Base-by-base conservation (phyloP, 768 basidiomycete species). In the Amanita rimosa region DNA sequence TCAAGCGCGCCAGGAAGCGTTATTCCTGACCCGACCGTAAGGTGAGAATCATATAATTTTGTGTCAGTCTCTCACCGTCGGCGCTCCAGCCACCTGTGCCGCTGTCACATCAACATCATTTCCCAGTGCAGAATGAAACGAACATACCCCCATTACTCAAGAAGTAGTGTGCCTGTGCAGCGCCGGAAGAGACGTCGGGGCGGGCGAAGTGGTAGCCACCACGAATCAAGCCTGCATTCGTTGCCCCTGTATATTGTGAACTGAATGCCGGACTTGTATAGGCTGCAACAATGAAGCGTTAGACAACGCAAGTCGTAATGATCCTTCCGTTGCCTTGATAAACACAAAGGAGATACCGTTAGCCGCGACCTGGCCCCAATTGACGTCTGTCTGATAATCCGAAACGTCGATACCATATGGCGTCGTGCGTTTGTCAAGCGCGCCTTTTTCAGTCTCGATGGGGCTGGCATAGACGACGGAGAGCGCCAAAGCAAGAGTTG, bases 281-380 rank as follows among this genome's bases (percentile, higher is more conserved):
- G 1, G 60, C 65, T 69, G 39, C 13, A 11, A 22, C 17, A 16
- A 29, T 13, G 16, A 35, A 2, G 4, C 13, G 42, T 37, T 16
- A 26, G 36, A 8, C 8, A 6, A 8, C 16, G 13, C 8, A 37
- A 9, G 36, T 37, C 36, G 16, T 16, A 4, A 14, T 6, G 24
- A 19, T n/a, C 74, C 74, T 58, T 83, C 80, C 2, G 81, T 83
- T 7, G 80, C 81, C 58, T 83, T 83, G 71, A 83, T 81, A 57
- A 71, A 83, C 2, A 64, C 76, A 54, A 80, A 83, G 10, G 64
- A 49, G 27, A 80, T 59, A 3, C 76, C 80, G 51, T 75, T 74
- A 10, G 68, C 58, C 52, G 64, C 69, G 52, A 79, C 74, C 2
- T 68, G 65, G 34, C 56, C 63, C 78, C 78, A 82, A 58, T 80